Percentiles rank a stretch among this genome's conserved stretches.
Conservation (phyloP, 306 rosid genomes). For the Pueraria montana region DNA sequence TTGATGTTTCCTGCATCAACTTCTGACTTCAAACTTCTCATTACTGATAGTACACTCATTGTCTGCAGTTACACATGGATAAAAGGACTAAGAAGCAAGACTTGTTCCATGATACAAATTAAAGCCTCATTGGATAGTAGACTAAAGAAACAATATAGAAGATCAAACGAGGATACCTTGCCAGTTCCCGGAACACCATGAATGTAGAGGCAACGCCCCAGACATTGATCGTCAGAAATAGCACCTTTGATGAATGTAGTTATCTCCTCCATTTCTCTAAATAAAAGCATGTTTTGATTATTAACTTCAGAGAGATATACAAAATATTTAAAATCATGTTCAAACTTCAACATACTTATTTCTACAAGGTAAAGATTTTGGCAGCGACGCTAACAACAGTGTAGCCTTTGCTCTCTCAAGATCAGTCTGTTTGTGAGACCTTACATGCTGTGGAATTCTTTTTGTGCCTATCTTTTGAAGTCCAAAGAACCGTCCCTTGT, state of each 20-base stretch:
- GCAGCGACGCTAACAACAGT: constrained; percentile 84
- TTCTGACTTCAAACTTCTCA: constrained; percentile 86
- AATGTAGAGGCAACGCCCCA: constrained; percentile 93
- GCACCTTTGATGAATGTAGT: constrained; percentile 84
- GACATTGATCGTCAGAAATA: constrained; percentile 83
- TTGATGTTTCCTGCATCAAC: constrained; percentile 81
- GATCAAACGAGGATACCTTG: constrained; percentile 61
- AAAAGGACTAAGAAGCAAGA: constrained; percentile 27
- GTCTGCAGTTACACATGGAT: constrained; percentile 68
- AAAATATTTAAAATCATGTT: constrained; percentile 17
- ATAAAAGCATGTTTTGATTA: constrained; percentile 47
- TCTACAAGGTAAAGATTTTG: constrained; percentile 91
- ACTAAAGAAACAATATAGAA: constrained; percentile 38
- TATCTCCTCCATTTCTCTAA: constrained; percentile 91
- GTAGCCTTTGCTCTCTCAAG: constrained; percentile 93
- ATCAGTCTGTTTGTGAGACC: constrained; percentile 90
- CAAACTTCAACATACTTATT: constrained; percentile 70
- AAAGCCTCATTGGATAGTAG: neutral
- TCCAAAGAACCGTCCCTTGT: constrained; percentile 80
- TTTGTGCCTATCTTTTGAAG: constrained; percentile 89
- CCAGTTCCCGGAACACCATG: constrained; percentile 99
- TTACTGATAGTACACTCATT: constrained; percentile 84
- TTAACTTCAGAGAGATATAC: constrained; percentile 33
- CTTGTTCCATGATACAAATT: constrained; percentile 20
- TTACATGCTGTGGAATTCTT: constrained; percentile 80